Percentiles rank a stretch among this genome's conserved stretches.
These are phyloP conservation scores for Heliocybe sulcata DNA, from an alignment of 1,284 basidiomycete genomes.

Conservation along the genomic window DNA sequence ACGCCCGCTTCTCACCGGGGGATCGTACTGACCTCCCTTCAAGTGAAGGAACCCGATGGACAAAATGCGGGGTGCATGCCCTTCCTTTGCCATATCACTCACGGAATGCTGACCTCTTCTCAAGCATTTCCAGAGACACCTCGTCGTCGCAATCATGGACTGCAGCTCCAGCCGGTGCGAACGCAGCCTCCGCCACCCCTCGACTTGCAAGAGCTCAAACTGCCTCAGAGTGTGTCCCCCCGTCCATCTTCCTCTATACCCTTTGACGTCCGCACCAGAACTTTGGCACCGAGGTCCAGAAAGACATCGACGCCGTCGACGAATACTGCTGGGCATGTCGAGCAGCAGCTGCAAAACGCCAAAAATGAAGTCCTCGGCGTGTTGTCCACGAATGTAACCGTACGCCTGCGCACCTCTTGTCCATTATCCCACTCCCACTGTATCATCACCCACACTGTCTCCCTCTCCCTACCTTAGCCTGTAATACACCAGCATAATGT, in stretches of 20 bases:
- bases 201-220: slow-evolving; percentile 37
- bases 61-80: slow-evolving; percentile 50
- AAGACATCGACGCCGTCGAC: slow-evolving; percentile 29
- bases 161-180: slow-evolving; percentile 56
- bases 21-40: slow-evolving; percentile 8
- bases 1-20: slow-evolving; percentile 2
- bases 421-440: background rate
- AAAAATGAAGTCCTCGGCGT: background rate
- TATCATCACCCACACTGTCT: background rate
- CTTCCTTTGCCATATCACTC: slow-evolving; percentile 7
- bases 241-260: background rate
- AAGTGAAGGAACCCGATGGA: slow-evolving; percentile 69
- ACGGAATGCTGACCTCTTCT: slow-evolving; percentile 2
- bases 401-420: background rate
- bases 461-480: background rate
- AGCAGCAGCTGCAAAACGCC: slow-evolving; percentile 13
- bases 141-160: slow-evolving; percentile 61
- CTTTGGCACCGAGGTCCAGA: slow-evolving; percentile 31
- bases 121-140: slow-evolving; percentile 68
- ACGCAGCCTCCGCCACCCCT: slow-evolving; percentile 53
- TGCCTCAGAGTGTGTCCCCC: slow-evolving; percentile 43
- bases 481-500: background rate
- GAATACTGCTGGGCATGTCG: slow-evolving; percentile 32
- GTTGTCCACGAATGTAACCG: background rate
- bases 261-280: slow-evolving; percentile 16